Evolutionary conservation across 2,329 filamentous ascomycete species (phyloP).

Genomic region (Sclerotinia nivalis): DNA sequence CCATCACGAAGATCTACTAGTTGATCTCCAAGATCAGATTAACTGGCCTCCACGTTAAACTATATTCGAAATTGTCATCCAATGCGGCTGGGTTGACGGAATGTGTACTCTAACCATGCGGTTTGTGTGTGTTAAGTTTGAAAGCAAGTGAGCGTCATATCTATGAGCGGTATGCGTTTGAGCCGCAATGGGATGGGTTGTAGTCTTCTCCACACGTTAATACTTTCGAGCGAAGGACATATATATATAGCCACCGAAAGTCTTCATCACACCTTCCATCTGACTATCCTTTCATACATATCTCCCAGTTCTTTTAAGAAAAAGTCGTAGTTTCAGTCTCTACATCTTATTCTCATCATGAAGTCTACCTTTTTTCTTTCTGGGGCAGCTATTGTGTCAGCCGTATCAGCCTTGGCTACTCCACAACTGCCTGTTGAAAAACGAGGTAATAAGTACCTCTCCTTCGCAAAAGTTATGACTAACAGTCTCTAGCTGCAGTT

Average conservation of each 20-base stretch:
- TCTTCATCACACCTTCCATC: not conserved
- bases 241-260: not conserved
- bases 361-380: conserved; percentile 15
- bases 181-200: not conserved
- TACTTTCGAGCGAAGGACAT: not conserved
- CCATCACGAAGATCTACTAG: not conserved
- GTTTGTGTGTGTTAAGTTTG: not conserved
- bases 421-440: not conserved
- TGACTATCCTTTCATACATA: not conserved
- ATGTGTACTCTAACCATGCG: not conserved
- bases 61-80: not conserved
- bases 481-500: not conserved
- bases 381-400: not conserved
- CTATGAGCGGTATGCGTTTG: not conserved
- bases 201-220: not conserved
- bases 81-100: not conserved
- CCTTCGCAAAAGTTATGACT: not conserved
- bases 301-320: not conserved
- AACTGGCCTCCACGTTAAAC: not conserved
- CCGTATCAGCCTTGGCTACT: conserved; percentile 1
- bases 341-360: conserved; percentile 5
- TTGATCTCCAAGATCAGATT: not conserved
- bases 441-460: not conserved
- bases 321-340: not conserved
- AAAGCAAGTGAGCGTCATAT: not conserved